Base-by-base conservation (phyloP, 129 eudicot species). In the Pulicaria dysenterica region DNA sequence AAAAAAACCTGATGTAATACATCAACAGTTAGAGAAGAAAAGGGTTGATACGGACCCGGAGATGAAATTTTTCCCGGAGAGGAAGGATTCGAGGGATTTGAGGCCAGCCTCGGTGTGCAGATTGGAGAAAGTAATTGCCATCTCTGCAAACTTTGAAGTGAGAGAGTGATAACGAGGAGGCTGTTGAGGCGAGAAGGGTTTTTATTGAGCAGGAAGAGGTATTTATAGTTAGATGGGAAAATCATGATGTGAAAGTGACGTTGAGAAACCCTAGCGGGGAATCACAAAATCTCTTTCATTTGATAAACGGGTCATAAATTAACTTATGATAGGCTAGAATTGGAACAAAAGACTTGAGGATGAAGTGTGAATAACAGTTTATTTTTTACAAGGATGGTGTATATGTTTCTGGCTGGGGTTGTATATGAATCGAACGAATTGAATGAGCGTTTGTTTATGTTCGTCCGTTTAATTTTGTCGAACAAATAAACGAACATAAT, bases 91-190 rank as follows among this genome's bases (percentile, higher is more conserved):
- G 63, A 95, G 97, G 4, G 89, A 80, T 64, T 86, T 86, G 73
- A 95, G 81, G 56, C 99, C 99, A 4, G 94, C 41, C 16, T 90
- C 94, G 0, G 96, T 84, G 89, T 90, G 99, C 47, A 95, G 94
- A 91, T 95, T 88, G 44, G 89, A 67, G 85, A 95, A 95, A 5
- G 87, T 90, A 2, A 90, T 81, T 1, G 97, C 94, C 99, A 94
- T 88, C 4, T 61, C 42, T 61, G 36, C 50, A 39, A 39, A 41
- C 0, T 67, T 69, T 40, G 12, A 40, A 59, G 71, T 58, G 61
- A 2, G 76, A 41, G 9, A 31, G 39, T 42, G 50, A 65, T 12
- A 59, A 75, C 12, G 68, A 69, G 65, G 76, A 59, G 77, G 81
- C 58, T 50, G 65, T 4, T 5, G 8, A 34, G 8, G 51, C 4